Percentiles rank a stretch among this genome's conserved stretches.
Evolutionary conservation across 2,329 filamentous ascomycete genomes (phyloP).

Genomic region (Colletotrichum trifolii): DNA sequence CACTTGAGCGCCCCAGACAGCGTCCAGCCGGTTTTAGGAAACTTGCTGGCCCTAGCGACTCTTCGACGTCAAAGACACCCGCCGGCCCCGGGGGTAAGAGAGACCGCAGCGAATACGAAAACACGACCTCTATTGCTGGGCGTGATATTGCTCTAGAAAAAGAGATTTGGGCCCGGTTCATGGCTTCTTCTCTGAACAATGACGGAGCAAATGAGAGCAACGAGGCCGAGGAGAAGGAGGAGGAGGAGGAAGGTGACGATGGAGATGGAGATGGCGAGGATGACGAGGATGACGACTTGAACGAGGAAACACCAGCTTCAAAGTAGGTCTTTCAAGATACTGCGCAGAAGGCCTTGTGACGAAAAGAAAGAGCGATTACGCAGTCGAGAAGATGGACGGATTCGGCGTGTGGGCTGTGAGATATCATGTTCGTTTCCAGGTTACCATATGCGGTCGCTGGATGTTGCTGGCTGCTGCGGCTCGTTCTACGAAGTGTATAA

Average conservation of each 20-base stretch:
- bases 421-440: too few species aligned
- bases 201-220: not conserved
- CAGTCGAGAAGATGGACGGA: too few species aligned
- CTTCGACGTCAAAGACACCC: slow-evolving; percentile 5
- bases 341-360: too few species aligned
- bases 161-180: slow-evolving; percentile 15
- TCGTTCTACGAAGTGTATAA: too few species aligned
- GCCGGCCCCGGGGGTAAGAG: slow-evolving; percentile 16
- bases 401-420: too few species aligned
- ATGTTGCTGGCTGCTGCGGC: too few species aligned
- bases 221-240: not conserved
- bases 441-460: too few species aligned
- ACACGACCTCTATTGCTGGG: slow-evolving; percentile 30
- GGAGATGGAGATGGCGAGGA: not conserved
- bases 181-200: not conserved
- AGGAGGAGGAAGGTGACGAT: slow-evolving; percentile 3
- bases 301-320: too few species aligned
- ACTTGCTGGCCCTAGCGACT: too few species aligned
- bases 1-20: not conserved
- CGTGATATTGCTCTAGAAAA: slow-evolving; percentile 29
- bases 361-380: too few species aligned
- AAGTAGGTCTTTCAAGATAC: too few species aligned
- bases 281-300: too few species aligned
- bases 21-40: slow-evolving; percentile 1
- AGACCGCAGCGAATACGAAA: slow-evolving; percentile 24